These are phyloP conservation scores for Mycena haematopus DNA, from an alignment of 768 basidiomycete species.

Conservation along the genomic window DNA sequence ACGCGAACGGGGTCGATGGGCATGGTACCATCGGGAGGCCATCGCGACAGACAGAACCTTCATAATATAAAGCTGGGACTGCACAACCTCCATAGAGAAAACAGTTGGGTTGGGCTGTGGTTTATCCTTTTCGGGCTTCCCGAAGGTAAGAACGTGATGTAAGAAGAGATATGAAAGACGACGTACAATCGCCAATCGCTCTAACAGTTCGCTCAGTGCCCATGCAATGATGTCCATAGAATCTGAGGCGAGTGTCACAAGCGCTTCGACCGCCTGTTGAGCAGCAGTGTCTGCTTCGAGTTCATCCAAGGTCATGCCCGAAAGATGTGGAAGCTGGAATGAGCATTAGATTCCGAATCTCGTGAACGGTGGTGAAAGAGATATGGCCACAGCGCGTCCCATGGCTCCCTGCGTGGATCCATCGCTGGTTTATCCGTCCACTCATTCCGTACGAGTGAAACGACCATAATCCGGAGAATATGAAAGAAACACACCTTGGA, in stretches of 20 bases:
- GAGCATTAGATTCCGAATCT: conserved; percentile 2
- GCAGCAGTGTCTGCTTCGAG: conserved; percentile 81
- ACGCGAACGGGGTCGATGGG: conserved; percentile 50
- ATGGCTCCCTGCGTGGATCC: not conserved
- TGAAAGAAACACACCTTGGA: conserved; percentile 63
- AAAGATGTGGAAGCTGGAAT: conserved; percentile 81
- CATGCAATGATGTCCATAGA: conserved; percentile 82
- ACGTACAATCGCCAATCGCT: conserved; percentile 76
- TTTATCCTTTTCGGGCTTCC: conserved; percentile 27
- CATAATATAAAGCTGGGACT: conserved; percentile 86
- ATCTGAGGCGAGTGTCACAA: conserved; percentile 80
- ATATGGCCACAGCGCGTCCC: not conserved
- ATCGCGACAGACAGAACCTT: conserved; percentile 82
- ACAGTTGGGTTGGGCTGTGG: conserved; percentile 61
- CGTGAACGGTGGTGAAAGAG: not conserved
- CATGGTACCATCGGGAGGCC: conserved; percentile 76
- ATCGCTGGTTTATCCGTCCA: not conserved
- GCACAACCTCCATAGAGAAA: conserved; percentile 72
- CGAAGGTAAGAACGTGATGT: conserved; percentile 25
- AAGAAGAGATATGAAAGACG: conserved; percentile 12
- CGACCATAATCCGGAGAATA: not conserved
- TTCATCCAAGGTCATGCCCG: conserved; percentile 73
- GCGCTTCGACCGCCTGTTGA: conserved; percentile 75
- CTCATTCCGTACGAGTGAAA: not conserved
- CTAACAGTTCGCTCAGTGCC: conserved; percentile 77